Evolutionary conservation across 306 rosid species (phyloP).

Genomic region (Comarum palustre): DNA sequence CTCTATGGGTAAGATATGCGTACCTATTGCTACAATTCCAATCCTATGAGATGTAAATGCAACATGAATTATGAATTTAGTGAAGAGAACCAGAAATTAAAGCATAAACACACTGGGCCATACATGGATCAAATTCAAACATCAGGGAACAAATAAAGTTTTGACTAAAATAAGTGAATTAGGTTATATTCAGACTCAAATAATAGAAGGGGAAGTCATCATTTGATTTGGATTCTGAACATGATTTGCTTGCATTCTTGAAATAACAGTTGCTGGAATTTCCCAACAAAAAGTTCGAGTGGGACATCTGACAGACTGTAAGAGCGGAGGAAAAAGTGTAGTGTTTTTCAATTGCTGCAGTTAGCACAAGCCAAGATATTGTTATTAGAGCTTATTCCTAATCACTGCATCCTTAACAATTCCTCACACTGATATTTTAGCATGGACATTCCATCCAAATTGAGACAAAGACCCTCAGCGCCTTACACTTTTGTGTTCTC

Average conservation of each 20-base stretch:
- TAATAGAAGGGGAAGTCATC: not conserved
- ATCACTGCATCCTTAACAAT: not conserved
- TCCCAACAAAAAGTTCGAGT: not conserved
- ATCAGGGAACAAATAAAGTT: not conserved
- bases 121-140: not conserved
- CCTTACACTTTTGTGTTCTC: not conserved
- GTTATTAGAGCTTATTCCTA: not conserved
- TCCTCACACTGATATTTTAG: not conserved
- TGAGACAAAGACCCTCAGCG: not conserved
- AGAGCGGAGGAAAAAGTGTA: not conserved
- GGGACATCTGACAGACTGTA: constrained; percentile 10
- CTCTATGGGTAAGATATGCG: not conserved
- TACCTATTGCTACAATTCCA: not conserved
- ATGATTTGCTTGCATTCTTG: not conserved
- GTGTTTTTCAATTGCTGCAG: not conserved
- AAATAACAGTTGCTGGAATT: not conserved
- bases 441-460: not conserved
- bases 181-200: not conserved
- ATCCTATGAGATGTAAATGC: not conserved
- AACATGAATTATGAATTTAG: not conserved
- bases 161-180: not conserved
- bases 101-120: not conserved
- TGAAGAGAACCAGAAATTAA: not conserved
- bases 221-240: not conserved
- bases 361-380: not conserved